Percentiles rank a stretch among this genome's conserved stretches.
These are phyloP conservation scores for Avena insularis DNA, from an alignment of 176 grass and related monocot species.

Conservation along the genomic window DNA sequence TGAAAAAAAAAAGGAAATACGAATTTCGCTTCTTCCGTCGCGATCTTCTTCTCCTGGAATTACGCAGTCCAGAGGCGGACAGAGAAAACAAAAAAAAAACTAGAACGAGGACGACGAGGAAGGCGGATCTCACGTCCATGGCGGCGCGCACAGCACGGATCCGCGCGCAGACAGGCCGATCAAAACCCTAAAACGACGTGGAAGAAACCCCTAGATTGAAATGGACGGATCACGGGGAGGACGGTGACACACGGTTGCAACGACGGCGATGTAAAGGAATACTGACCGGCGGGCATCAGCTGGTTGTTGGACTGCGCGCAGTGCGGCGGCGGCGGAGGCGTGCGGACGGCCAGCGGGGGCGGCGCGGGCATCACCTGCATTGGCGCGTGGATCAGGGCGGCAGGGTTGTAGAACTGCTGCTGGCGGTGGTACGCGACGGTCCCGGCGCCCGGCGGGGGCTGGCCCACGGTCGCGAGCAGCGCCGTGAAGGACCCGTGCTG, in stretches of 20 bases:
- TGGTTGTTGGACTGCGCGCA: constrained; percentile 34
- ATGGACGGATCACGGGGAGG: background rate
- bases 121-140: constrained; percentile 28
- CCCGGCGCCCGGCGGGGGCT: background rate
- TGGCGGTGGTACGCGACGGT: constrained; percentile 18
- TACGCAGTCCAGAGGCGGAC: background rate
- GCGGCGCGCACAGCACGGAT: constrained; percentile 10
- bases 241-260: background rate
- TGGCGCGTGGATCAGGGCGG: constrained; percentile 32
- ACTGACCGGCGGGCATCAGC: constrained; percentile 4
- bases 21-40: background rate
- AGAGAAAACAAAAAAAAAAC: background rate
- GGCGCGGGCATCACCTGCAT: background rate
- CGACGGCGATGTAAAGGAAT: background rate
- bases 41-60: background rate
- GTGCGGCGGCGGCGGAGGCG: constrained; percentile 1
- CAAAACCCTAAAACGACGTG: constrained; percentile 39
- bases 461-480: constrained; percentile 25
- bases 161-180: background rate
- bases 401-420: constrained; percentile 19
- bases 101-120: background rate
- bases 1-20: background rate
- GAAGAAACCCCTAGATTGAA: constrained; percentile 11
- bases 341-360: background rate
- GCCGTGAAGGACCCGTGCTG: constrained; percentile 21